Evolutionary conservation across 2,329 filamentous ascomycete species (phyloP), one percentile per base, ranked within the genome.

Genomic region (Dothidotthia symphoricarpi): DNA sequence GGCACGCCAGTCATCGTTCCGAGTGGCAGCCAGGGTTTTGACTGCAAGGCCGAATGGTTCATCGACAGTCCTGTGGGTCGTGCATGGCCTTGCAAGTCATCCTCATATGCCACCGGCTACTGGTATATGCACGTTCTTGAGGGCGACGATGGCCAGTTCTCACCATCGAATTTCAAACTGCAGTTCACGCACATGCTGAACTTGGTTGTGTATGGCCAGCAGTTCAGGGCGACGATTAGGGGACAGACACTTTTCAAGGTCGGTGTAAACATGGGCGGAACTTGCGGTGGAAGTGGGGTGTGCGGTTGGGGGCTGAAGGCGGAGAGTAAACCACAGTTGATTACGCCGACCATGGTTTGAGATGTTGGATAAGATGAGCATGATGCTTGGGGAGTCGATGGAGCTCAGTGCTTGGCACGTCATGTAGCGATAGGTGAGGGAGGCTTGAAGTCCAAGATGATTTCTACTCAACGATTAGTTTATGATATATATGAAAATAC

Each of bases 21-120:
- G 1, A 49, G 41, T 13, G 49, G 49, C 24, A 49, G 41, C 15
- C 29, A 48, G 16, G 56, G 50, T 16, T 11, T 47, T 11, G 57
- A 58, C 35, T 63, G 57, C 42, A 24, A 37, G 11, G 57, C 59
- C 26, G 45, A 53, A 31, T 63, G 53, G 55, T 51, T 50, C 14
- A 33, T 31, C n/a, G 53, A 55, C 17, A 45, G 30, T 3, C 50
- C 48, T 1, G 40, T 50, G 27, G 47, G 41, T n/a, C 56, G 49
- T 15, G 44, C 40, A 10, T 63, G 53, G 52, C 52, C 57, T 3
- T 61, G 56, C 33, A 56, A 59, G 16, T 15, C 41, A 2, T 28
- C 41, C 1, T 22, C 19, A 5, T 22, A 22, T 22, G 35, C 36
- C 8, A 32, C 53, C 1, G 56, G 59, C 1, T 56, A 59, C 24